Percentiles rank a stretch among this genome's conserved stretches.
These are phyloP conservation scores for Mycosphaerelloides madeirae DNA, from an alignment of 2,329 filamentous ascomycete species.

Conservation along the genomic window DNA sequence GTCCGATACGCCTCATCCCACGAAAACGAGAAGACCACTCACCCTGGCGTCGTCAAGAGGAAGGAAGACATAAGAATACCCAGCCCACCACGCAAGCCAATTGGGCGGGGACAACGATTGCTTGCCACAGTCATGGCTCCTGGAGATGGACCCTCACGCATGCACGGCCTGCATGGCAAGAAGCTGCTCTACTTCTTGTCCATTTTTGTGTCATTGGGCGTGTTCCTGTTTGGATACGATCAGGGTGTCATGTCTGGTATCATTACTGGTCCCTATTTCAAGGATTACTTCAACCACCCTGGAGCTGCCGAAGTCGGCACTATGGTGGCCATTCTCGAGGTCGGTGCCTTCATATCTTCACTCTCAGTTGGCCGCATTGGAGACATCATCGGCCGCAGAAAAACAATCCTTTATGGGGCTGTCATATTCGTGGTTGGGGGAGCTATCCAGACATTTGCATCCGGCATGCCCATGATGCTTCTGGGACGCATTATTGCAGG, in stretches of 20 bases:
- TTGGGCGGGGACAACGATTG: constrained; percentile 63
- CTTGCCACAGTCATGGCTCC: constrained; percentile 81
- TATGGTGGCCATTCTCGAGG: constrained; percentile 94
- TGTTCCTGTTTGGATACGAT: constrained; percentile 86
- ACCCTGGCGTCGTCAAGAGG: constrained; percentile 45
- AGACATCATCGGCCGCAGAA: constrained; percentile 83
- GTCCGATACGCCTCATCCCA: constrained; percentile 58
- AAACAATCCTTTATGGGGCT: constrained; percentile 89
- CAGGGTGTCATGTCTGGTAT: constrained; percentile 78
- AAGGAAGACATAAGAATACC: constrained; percentile 79
- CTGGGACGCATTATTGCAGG: constrained; percentile 48
- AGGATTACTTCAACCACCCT: constrained; percentile 87
- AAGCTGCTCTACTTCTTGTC: constrained; percentile 70
- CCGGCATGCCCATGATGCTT: constrained; percentile 81
- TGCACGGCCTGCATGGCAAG: constrained; percentile 92
- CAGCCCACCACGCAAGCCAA: constrained; percentile 56
- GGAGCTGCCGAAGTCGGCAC: constrained; percentile 84
- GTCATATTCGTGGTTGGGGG: constrained; percentile 82
- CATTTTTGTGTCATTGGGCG: constrained; percentile 54
- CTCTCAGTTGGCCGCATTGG: constrained; percentile 81
- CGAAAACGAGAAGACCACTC: constrained; percentile 35
- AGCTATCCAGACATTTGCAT: constrained; percentile 75
- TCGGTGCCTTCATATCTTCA: constrained; percentile 88
- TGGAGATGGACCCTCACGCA: constrained; percentile 63
- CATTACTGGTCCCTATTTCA: constrained; percentile 75